Evolutionary conservation across 225 moss, liverwort and hornwort species (phyloP), one percentile per base, ranked within the genome.

Genomic region (Physcomitrium patens): DNA sequence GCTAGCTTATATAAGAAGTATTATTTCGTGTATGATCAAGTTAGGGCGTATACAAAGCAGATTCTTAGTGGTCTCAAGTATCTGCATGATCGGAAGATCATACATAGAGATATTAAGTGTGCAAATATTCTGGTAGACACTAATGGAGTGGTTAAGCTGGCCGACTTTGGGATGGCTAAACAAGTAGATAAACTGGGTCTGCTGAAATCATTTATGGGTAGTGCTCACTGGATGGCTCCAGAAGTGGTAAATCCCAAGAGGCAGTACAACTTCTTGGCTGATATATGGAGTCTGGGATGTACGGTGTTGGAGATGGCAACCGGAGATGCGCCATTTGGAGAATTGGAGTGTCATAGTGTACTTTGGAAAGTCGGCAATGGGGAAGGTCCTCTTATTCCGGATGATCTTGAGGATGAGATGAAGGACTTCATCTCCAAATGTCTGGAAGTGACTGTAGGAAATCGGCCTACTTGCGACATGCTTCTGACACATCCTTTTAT

Each of bases 81-180:
- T 62, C 71, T 91, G 77, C 91, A 91, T 56, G 61, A 62, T 51
- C 79, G 77, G 70, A 84, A 83, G 51, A 91, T 86, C 11, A 84
- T 91, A 41, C 91, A 91, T 59, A 87, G 90, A 72, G 91, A 91
- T 46, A 86, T 91, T 20, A 91, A 91, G 77, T 91, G 91, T 77
- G 88, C 86, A 46, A 91, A 91, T 68, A 86, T 88, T 50, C 70
- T 91, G 60, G 86, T 91, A 18, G 88, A 88, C 56, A 81, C 81
- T 48, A 83, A 74, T 74, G 91, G 91, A 2, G 86, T 88, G 84
- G 86, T 91, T 26, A 91, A 91, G 71, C 82, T 91, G 45, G 91
- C 91, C 15, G 91, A 91, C 55, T 91, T 91, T 77, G 91, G 91
- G 63, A 56, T 91, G 74, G 88, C 91, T 1, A 91, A 88, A 63